Evolutionary conservation across 495 filamentous ascomycete genomes (phyloP).

Genomic region (Aspergillus incahuasiensis): DNA sequence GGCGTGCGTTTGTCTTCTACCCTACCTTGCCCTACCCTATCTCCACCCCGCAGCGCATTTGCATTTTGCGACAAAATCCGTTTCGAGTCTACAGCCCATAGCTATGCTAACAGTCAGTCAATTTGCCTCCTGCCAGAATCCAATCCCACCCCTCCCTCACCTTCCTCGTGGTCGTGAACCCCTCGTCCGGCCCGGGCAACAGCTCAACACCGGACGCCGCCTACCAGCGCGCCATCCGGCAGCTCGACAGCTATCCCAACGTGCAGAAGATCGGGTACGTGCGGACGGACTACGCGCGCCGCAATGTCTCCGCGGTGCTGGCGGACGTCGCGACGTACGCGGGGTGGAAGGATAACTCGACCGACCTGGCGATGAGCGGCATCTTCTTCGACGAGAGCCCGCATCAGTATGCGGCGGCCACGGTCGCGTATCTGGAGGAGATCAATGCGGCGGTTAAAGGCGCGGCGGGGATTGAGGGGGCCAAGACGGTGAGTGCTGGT

Average conservation of each 20-base stretch:
- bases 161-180: slow-evolving; percentile 46
- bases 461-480: neutral
- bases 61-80: too few relatives aligned
- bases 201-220: slow-evolving; percentile 25
- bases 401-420: slow-evolving; percentile 21
- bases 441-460: slow-evolving; percentile 25
- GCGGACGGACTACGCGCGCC: slow-evolving; percentile 29
- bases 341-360: slow-evolving; percentile 30
- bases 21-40: too few relatives aligned
- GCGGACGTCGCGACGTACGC: slow-evolving; percentile 38
- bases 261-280: slow-evolving; percentile 48
- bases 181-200: slow-evolving; percentile 41
- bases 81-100: too few relatives aligned
- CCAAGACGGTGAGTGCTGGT: slow-evolving; percentile 8
- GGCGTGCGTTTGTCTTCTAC: slow-evolving; percentile 12
- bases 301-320: slow-evolving; percentile 26
- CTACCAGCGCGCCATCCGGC: slow-evolving; percentile 31
- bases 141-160: slow-evolving; percentile 27
- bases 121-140: slow-evolving; percentile 18
- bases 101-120: neutral
- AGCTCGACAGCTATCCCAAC: slow-evolving; percentile 40
- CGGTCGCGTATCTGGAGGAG: slow-evolving; percentile 29
- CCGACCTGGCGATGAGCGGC: slow-evolving; percentile 35
- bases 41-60: too few relatives aligned
- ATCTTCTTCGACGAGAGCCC: slow-evolving; percentile 49